Evolutionary conservation across 2,329 filamentous ascomycete genomes (phyloP), one percentile per base, ranked within the genome.

Genomic region (Rhinocladiella mackenziei): DNA sequence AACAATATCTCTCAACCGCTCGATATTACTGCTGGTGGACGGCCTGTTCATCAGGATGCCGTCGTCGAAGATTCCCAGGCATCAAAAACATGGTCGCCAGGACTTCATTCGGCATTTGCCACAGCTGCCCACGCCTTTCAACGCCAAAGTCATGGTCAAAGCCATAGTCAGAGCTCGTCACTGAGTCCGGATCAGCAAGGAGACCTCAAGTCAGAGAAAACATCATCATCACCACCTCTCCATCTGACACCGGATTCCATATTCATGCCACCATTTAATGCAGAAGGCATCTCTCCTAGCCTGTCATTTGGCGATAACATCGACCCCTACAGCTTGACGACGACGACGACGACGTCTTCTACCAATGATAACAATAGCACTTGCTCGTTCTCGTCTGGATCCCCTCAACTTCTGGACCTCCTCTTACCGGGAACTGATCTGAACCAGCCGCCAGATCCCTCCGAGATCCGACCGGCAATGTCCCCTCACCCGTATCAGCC

Each of bases 381-480:
- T 63, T 33, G 62, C 59, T 55, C 53, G 1, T 55, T 65, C 40
- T 62, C 63, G 39, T 69, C 70, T 28, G 69, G 68, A 41, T 73
- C 71, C 17, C 72, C 73, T 25, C 67, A 66, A 39, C 56, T 75
- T 28, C 60, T 71, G 32, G 71, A 75, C 57, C 61, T 75, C 13
- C 58, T 74, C 13, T 54, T 72, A n/a, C 69, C 72, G 7, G 71
- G 69, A 4, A 71, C 70, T 9, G 70, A 74, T 45, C 58, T 74
- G 19, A 69, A 62, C 55, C 62, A 61, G 19, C 62, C 67, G 22
- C 64, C 64, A 9, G 62, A 65, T 28, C 43, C 62, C 43, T 48
- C 55, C 18, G 55, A 61, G 11, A 56, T 57, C 25, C 53, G 58
- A 17, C 54, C 61, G 8, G 56, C 57, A 19, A 43, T 57, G n/a